Base-by-base conservation (phyloP, 805 yeast species). In the Barnettozyma californica region DNA sequence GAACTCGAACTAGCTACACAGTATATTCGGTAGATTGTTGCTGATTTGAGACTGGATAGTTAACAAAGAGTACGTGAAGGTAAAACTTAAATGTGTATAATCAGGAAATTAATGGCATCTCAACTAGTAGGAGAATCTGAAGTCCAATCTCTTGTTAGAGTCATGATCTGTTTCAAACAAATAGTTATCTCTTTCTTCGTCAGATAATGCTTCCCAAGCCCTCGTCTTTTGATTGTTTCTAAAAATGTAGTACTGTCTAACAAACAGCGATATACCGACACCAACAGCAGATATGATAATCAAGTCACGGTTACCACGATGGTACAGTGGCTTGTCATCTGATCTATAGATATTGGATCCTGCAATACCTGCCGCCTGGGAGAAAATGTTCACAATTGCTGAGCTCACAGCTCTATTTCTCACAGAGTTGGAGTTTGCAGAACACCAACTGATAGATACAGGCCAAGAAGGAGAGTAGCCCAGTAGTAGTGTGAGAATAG, bases 391-490 rank as follows among this genome's bases (percentile, higher is more conserved):
- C 58, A 78, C 82, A 42, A 84, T 49, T 0, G 89, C 81, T 0
- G 87, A 78, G 13, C 84, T 74, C 5, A 84, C 80, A 0, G 89
- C 77, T 55, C 91, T 68, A 2, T 79, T 68, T n/a, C 83, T 65
- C 25, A 84, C 84, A 1, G 83, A 71, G 60, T 79, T 77, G 9
- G 87, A 74, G 56, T 83, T 83, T 26, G 77, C 62, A 0, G 89
- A 81, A 48, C 80, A 74, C 81, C 87, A 79, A 25, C 77, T 68
- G 25, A 79, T 82, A 50, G 75, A 67, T 43, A 82, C 63, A 1
- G 85, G 78, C 64, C 78, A 80, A n/a, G 74, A 65, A 0, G 81
- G 77, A 34, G 71, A 68, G 21, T 74, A 75, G 34, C 78, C 59
- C 18, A 70, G 53, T 19, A 71, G 47, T 1, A 73, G 63, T 1